phyloP scores from a whole-genome alignment of 78 protist genomes.

The Paulinella micropora region DNA sequence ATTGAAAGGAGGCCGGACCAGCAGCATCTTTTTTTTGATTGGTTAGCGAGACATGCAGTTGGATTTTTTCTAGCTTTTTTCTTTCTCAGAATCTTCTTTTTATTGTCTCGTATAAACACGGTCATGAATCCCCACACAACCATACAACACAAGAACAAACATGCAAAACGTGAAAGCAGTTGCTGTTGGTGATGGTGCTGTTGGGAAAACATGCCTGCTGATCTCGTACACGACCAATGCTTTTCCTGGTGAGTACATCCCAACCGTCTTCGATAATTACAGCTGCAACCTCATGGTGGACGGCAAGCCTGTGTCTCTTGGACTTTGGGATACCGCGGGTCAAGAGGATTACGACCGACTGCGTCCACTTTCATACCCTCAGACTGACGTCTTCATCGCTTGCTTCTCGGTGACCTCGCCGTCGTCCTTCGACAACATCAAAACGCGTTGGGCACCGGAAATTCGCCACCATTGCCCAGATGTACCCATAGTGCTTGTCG shows the following conservation, averaged over 20 bases:
- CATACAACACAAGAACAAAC: no score
- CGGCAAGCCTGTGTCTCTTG: slow-evolving; percentile 36
- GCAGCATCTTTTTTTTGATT: no score
- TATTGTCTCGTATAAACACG: no score
- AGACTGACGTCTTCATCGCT: slow-evolving; percentile 78
- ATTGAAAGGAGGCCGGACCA: no score
- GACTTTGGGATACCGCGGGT: slow-evolving; percentile 30
- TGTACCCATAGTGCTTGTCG: slow-evolving; percentile 66
- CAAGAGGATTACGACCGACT: slow-evolving; percentile 93
- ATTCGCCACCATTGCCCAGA: slow-evolving; percentile 69
- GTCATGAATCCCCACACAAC: no score
- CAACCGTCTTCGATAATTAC: slow-evolving; percentile 71
- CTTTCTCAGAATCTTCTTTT: no score
- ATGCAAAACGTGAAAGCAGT: no score
- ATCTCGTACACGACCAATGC: slow-evolving; percentile 32
- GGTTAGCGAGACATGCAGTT: no score
- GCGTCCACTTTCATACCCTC: slow-evolving; percentile 60
- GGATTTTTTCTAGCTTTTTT: no score
- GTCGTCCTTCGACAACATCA: slow-evolving; percentile 61
- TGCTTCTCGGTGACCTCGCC: slow-evolving; percentile 61
- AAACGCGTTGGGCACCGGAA: slow-evolving; percentile 46
- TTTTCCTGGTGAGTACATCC: slow-evolving; percentile 32
- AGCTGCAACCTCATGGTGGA: no score
- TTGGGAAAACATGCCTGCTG: slow-evolving; percentile 37
- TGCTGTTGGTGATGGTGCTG: slow-evolving; percentile 51